Base-by-base conservation (phyloP, 1,139 yeast species). In the Arxiozyma telluris region DNA sequence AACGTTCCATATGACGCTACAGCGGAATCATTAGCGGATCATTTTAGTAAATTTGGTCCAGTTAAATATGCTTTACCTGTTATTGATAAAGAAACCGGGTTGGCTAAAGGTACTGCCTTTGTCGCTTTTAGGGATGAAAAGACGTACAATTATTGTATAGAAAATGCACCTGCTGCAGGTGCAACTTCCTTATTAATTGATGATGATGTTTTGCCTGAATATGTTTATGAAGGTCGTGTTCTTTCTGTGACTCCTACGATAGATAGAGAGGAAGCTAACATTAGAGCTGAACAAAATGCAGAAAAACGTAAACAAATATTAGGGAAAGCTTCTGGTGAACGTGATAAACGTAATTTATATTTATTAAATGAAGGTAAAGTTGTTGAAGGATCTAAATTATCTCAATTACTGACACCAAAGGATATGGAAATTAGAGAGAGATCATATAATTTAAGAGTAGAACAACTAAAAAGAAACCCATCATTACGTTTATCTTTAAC, bases 1-100 rank as follows among this genome's bases (percentile, higher is more conserved):
- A 93, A 93, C 65, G 82, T 94, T 50, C 98, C 98, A 4, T 94
- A 93, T 64, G 97, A 90, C 69, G 95, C 97, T 9, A 90, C 95
- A 41, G 79, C 80, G 51, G 97, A 90, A 55, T 71, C 84, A 0
- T 76, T 93, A 47, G 77, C 76, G 55, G 87, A 83, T 53, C 98
- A 93, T 67, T 93, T 93, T 66, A 72, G 76, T 55, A 78, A 81
- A 61, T 90, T 93, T 66, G 99, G 99, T 11, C 79, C 87, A 11
- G 91, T 93, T 39, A 84, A 87, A 63, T 93, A 90, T 67, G 98
- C 98, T 0, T 76, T 93, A 51, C 97, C 98, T 0, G 98, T 94
- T 12, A 77, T 84, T 60, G 99, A 94, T 67, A 86, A 78, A 65
- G 84, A 77, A 55, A 84, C 96, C 2, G 96, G 95, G 4, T 75